phyloP scores from a whole-genome alignment of 805 yeast species.

The Spathaspora passalidarum region DNA sequence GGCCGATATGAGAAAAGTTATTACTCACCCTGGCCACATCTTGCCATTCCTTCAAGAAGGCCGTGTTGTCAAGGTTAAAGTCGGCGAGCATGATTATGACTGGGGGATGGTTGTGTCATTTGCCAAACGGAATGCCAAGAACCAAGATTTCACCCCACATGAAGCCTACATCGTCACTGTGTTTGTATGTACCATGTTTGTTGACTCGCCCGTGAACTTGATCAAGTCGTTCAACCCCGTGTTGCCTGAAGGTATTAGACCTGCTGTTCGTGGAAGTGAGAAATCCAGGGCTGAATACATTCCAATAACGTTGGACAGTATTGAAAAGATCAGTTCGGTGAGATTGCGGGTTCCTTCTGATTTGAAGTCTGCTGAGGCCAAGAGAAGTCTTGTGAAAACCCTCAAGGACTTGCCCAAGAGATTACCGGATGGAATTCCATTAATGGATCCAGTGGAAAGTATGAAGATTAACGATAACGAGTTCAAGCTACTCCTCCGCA shows the following conservation, averaged over 20 bases:
- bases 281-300: constrained; percentile 70
- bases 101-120: constrained; percentile 91
- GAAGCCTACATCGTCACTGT: constrained; percentile 88
- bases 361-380: constrained; percentile 53
- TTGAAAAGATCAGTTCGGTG: constrained; percentile 71
- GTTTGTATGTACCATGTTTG: constrained; percentile 71
- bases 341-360: constrained; percentile 81
- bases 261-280: constrained; percentile 66
- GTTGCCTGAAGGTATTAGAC: constrained; percentile 87
- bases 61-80: constrained; percentile 67
- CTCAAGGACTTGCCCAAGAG: constrained; percentile 76
- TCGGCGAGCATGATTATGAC: constrained; percentile 59
- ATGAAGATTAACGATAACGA: constrained; percentile 89
- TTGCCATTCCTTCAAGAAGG: constrained; percentile 87
- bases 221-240: constrained; percentile 73
- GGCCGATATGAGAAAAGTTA: constrained; percentile 72
- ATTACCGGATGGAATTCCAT: constrained; percentile 89
- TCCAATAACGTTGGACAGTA: constrained; percentile 80
- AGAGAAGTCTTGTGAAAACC: constrained; percentile 64
- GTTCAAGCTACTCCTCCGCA: constrained; percentile 66
- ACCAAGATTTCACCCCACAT: constrained; percentile 69
- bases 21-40: constrained; percentile 88
- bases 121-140: constrained; percentile 62
- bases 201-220: constrained; percentile 80
- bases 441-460: constrained; percentile 83